Evolutionary conservation across 2,329 filamentous ascomycete genomes (phyloP).

Genomic region (Stachybotrys chlorohalonatus): DNA sequence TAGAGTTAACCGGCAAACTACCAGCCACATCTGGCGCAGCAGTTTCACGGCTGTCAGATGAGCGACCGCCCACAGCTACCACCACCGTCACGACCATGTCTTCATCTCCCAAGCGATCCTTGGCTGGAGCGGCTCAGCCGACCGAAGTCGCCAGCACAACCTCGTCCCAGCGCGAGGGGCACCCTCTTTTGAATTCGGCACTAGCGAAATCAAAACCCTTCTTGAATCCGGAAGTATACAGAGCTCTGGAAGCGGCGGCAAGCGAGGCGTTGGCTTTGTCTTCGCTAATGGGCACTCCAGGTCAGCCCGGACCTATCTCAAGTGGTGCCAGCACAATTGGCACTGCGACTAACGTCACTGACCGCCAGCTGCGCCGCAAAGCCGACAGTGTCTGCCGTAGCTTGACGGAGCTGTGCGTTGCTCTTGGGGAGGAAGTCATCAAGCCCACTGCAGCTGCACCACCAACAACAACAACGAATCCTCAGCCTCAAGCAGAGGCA

Average conservation of each 20-base stretch:
- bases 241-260: slow-evolving; percentile 70
- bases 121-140: slow-evolving; percentile 10
- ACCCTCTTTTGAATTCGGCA: slow-evolving; percentile 73
- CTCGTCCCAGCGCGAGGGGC: slow-evolving; percentile 46
- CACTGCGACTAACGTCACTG: slow-evolving; percentile 47
- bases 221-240: slow-evolving; percentile 63
- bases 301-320: slow-evolving; percentile 59
- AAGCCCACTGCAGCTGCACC: slow-evolving; percentile 16
- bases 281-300: slow-evolving; percentile 64
- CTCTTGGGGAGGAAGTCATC: slow-evolving; percentile 55
- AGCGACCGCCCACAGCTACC: slow-evolving; percentile 81
- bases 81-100: slow-evolving; percentile 88
- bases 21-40: slow-evolving; percentile 75
- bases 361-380: slow-evolving; percentile 81
- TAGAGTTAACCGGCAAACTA: slow-evolving; percentile 83
- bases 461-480: slow-evolving; percentile 2
- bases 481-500: slow-evolving; percentile 7
- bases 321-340: slow-evolving; percentile 57
- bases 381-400: slow-evolving; percentile 89
- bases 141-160: slow-evolving; percentile 30
- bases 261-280: slow-evolving; percentile 73
- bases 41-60: slow-evolving; percentile 63
- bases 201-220: slow-evolving; percentile 67
- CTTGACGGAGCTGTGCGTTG: slow-evolving; percentile 84
- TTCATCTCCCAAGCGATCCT: slow-evolving; percentile 69